A percentile compares a stretch with the other conserved stretches of the same genome.
These are phyloP conservation scores for Dactylonectria estremocensis DNA, from an alignment of 2,329 filamentous ascomycete genomes.

Conservation along the genomic window DNA sequence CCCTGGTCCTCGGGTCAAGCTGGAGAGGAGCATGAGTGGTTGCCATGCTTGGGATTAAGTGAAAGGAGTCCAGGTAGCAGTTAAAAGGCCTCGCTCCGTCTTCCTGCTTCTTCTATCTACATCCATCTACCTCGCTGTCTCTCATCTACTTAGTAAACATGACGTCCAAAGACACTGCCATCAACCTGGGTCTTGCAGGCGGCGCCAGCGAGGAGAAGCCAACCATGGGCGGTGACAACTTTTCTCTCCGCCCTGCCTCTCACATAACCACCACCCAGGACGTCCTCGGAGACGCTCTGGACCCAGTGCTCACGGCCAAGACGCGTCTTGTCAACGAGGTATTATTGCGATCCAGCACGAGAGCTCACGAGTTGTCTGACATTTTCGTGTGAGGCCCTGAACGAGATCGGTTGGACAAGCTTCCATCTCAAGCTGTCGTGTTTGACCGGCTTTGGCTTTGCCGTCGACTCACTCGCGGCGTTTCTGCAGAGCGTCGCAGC, in stretches of 20 bases:
- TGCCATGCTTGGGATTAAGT: too few relatives aligned
- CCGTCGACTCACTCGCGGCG: constrained; percentile 66
- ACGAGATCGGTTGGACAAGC: constrained; percentile 68
- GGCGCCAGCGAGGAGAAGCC: neutral
- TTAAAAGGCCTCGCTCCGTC: neutral
- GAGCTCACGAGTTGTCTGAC: neutral
- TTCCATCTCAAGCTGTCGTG: constrained; percentile 71
- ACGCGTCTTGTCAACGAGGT: constrained; percentile 37
- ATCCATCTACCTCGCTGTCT: neutral
- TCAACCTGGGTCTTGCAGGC: neutral
- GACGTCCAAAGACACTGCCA: neutral
- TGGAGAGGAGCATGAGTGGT: too few relatives aligned
- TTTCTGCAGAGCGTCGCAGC: constrained; percentile 73
- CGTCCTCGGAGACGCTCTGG: neutral
- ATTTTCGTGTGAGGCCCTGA: constrained; percentile 51
- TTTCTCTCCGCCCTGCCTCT: neutral
- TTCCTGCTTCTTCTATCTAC: neutral
- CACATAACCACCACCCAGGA: neutral
- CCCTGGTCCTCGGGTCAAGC: too few relatives aligned
- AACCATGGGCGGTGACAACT: neutral
- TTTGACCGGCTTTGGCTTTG: constrained; percentile 71
- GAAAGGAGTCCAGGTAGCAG: too few relatives aligned
- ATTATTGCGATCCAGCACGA: neutral
- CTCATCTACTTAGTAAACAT: neutral
- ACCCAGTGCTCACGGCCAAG: constrained; percentile 25